Conservation (phyloP, 257 asterid species). For the Gardenia jasminoides region DNA sequence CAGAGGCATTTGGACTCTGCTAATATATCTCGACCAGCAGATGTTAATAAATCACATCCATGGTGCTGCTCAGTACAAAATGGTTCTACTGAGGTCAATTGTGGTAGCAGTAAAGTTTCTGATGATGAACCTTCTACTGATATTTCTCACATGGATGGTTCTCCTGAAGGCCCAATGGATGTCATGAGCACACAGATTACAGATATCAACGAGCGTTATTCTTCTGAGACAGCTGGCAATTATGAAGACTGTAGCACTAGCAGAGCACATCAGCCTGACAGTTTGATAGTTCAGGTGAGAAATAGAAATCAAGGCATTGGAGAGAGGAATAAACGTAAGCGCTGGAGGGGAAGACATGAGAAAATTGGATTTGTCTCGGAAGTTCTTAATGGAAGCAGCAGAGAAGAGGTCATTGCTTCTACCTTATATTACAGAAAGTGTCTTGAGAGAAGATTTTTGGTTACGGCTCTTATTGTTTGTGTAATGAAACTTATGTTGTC, state of each 20-base stretch:
- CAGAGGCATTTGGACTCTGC: constrained; percentile 75
- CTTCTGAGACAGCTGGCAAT: constrained; percentile 48
- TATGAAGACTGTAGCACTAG: constrained; percentile 85
- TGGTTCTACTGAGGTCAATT: constrained; percentile 34
- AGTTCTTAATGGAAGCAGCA: constrained; percentile 42
- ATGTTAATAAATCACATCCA: constrained; percentile 41
- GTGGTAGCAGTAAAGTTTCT: constrained; percentile 28
- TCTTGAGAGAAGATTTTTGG: constrained; percentile 25
- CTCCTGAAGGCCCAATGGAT: constrained; percentile 41
- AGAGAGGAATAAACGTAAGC: constrained; percentile 83
- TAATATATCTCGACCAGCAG: constrained; percentile 30
- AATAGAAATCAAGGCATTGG: constrained; percentile 49
- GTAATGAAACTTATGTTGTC: neutral
- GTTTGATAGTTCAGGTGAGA: constrained; percentile 48
- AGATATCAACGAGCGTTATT: constrained; percentile 60
- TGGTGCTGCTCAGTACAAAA: constrained; percentile 48
- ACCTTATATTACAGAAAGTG: constrained; percentile 28
- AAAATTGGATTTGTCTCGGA: constrained; percentile 42
- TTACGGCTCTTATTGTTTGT: constrained; percentile 1
- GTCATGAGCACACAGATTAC: constrained; percentile 38
- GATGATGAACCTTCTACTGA: constrained; percentile 51
- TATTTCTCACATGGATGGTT: constrained; percentile 43
- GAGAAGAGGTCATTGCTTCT: constrained; percentile 42
- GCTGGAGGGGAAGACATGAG: constrained; percentile 92
- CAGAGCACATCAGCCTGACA: constrained; percentile 44